Conservation (phyloP, 306 rosid genomes). For the Vigna angularis region DNA sequence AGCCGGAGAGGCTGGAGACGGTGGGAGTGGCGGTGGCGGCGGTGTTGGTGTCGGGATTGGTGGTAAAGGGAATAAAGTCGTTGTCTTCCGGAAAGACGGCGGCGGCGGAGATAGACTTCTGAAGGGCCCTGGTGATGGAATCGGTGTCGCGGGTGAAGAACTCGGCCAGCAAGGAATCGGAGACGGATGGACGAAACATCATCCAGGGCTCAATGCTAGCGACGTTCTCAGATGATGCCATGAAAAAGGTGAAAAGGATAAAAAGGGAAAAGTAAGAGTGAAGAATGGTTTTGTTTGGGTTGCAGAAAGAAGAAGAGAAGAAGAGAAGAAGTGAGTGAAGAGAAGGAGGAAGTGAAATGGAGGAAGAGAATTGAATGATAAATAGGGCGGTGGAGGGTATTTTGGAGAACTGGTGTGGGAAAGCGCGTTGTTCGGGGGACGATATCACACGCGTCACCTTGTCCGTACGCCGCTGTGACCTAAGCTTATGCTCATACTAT, state of each 20-base stretch:
- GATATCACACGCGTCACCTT: slow-evolving; percentile 71
- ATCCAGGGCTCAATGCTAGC: slow-evolving; percentile 62
- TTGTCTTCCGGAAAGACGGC: slow-evolving; percentile 16
- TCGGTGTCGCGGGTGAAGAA: slow-evolving; percentile 63
- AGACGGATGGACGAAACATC: slow-evolving; percentile 39
- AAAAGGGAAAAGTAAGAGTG: too few relatives aligned
- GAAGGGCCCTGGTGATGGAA: slow-evolving; percentile 64
- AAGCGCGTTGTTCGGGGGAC: slow-evolving; percentile 73
- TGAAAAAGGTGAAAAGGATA: not conserved
- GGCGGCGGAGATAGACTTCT: slow-evolving; percentile 58
- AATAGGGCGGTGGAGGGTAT: slow-evolving; percentile 64
- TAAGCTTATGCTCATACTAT: slow-evolving; percentile 31
- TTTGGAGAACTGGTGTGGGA: slow-evolving; percentile 40
- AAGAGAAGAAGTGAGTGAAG: not conserved
- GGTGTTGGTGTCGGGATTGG: slow-evolving; percentile 41
- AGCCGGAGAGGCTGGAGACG: slow-evolving; percentile 66
- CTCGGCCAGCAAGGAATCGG: slow-evolving; percentile 69
- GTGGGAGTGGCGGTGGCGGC: slow-evolving; percentile 57
- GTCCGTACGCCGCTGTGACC: slow-evolving; percentile 47
- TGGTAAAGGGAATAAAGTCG: slow-evolving; percentile 38
- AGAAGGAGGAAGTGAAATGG: not conserved
- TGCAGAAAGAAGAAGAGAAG: too few relatives aligned
- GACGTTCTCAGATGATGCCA: slow-evolving; percentile 70
- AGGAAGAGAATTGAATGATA: slow-evolving; percentile 25
- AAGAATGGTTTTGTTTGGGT: too few relatives aligned